Percentiles rank a stretch among this genome's conserved stretches.
phyloP scores from a whole-genome alignment of 176 grass and related monocot species.

The Bolboschoenus planiculmis region DNA sequence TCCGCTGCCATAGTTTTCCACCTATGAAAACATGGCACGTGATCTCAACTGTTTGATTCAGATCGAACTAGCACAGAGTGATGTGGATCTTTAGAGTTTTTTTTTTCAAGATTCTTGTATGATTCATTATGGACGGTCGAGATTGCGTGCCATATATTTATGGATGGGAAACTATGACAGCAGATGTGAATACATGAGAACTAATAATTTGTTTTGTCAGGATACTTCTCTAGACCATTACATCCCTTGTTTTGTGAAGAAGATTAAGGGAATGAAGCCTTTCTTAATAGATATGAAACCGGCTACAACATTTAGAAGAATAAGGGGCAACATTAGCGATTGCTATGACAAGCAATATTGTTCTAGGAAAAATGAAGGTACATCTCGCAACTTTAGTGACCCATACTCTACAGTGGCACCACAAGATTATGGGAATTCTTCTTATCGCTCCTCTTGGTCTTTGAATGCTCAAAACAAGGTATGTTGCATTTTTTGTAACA shows the following conservation, averaged over 20 bases:
- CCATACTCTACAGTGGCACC: not conserved
- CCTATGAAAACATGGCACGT: too few relatives aligned
- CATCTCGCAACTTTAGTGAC: conserved; percentile 1
- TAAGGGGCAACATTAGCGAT: not conserved
- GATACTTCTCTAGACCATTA: conserved; percentile 23
- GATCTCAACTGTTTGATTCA: not conserved
- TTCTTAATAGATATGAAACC: conserved; percentile 21
- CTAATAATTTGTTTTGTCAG: conserved; percentile 14
- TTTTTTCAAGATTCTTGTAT: not conserved
- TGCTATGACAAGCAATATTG: conserved; percentile 3
- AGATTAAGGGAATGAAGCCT: conserved; percentile 16
- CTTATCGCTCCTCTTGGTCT: conserved; percentile 7
- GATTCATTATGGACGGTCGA: not conserved
- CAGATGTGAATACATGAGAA: not conserved
- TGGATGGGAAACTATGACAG: not conserved
- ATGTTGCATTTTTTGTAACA: not conserved
- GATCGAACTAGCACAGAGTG: not conserved
- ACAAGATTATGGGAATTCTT: conserved; percentile 4
- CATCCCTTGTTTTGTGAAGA: conserved; percentile 26
- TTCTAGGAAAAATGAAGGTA: conserved; percentile 16
- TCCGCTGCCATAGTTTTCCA: too few relatives aligned
- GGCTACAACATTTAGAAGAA: conserved; percentile 1
- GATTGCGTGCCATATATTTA: not conserved
- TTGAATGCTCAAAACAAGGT: conserved; percentile 1
- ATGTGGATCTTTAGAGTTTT: not conserved